Evolutionary conservation across 169 alveolate species (phyloP).

Genomic region (Miamiensis avidus): DNA sequence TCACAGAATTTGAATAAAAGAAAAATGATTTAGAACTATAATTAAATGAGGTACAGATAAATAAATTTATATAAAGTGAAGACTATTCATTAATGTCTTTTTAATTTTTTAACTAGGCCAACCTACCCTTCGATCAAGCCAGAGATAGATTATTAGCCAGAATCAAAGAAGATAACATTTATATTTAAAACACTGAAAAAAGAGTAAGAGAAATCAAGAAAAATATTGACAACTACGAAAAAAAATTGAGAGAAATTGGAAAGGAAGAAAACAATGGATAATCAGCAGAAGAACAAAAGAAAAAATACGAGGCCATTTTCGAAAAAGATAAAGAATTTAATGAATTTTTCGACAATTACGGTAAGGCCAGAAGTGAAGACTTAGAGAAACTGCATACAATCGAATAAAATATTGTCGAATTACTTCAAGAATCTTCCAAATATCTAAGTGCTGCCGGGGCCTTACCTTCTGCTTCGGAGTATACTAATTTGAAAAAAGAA

Average conservation of each 20-base stretch:
- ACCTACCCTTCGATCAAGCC: conserved; percentile 87
- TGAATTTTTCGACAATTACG: conserved; percentile 76
- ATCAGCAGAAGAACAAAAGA: conserved; percentile 52
- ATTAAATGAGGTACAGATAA: conserved; percentile 28
- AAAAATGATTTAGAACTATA: conserved; percentile 86
- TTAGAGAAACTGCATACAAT: conserved; percentile 54
- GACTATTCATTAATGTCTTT: conserved; percentile 18
- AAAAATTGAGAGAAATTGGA: conserved; percentile 73
- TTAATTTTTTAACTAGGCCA: conserved; percentile 26
- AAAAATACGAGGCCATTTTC: conserved; percentile 75
- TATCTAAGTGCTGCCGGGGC: conserved; percentile 52
- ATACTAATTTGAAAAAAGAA: conserved; percentile 59
- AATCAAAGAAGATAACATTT: conserved; percentile 81
- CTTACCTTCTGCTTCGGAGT: conserved; percentile 61
- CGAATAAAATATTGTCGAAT: conserved; percentile 65
- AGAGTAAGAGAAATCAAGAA: conserved; percentile 73
- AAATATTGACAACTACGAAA: conserved; percentile 72
- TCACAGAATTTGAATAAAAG: conserved; percentile 51
- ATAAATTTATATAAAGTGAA: conserved; percentile 9
- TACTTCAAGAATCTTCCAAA: conserved; percentile 63
- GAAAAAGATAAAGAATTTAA: conserved; percentile 83
- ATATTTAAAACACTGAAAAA: conserved; percentile 72
- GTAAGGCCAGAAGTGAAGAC: conserved; percentile 64
- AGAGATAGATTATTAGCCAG: conserved; percentile 82
- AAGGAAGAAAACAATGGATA: conserved; percentile 58